Evolutionary conservation across 2,329 filamentous ascomycete species (phyloP).

Genomic region (Dactylellina leptospora): DNA sequence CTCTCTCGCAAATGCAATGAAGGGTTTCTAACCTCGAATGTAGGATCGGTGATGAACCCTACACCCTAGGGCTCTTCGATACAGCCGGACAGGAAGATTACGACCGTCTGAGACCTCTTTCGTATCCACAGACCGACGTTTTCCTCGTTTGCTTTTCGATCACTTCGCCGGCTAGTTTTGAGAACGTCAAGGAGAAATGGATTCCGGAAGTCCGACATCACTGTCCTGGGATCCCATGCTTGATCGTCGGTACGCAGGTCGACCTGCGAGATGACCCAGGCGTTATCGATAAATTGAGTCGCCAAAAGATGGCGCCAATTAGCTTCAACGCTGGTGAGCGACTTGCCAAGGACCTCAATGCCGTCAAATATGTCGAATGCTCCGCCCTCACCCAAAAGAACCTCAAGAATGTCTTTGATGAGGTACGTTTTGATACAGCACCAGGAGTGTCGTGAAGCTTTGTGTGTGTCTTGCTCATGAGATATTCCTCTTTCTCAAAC

Average conservation of each 20-base stretch:
- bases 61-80: conserved; percentile 96
- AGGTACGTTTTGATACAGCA: conserved; percentile 69
- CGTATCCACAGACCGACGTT: conserved; percentile 97
- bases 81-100: conserved; percentile 99
- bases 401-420: conserved; percentile 98
- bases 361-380: conserved; percentile 96
- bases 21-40: conserved; percentile 4
- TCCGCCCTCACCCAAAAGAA: conserved; percentile 98
- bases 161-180: conserved; percentile 95
- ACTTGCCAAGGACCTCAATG: conserved; percentile 97
- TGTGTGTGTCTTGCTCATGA: neutral
- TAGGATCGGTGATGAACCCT: conserved; percentile 99
- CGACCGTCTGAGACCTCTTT: conserved; percentile 92
- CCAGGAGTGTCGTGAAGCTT: neutral
- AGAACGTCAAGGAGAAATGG: conserved; percentile 78
- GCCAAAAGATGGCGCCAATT: conserved; percentile 96
- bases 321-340: conserved; percentile 90
- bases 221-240: conserved; percentile 94
- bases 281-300: conserved; percentile 88
- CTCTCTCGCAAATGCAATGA: neutral
- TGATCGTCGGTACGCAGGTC: conserved; percentile 97
- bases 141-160: conserved; percentile 99
- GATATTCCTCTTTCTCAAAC: too few species aligned
- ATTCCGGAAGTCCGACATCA: conserved; percentile 94
- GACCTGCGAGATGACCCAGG: conserved; percentile 89